Conservation (phyloP, 2,329 filamentous ascomycete genomes). For the Apiospora marii region DNA sequence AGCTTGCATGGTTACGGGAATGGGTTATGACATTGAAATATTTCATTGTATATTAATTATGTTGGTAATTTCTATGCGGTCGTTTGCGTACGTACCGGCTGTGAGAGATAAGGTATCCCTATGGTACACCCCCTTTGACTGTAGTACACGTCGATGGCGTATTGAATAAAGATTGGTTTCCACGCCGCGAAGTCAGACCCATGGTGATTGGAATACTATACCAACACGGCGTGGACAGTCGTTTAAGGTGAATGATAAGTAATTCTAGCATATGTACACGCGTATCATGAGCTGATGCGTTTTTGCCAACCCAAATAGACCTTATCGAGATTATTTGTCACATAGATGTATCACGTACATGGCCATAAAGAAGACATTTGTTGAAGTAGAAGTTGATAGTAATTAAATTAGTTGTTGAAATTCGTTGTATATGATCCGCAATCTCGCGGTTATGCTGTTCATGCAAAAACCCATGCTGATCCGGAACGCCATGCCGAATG, state of each 20-base stretch:
- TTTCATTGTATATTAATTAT: background rate
- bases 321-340: background rate
- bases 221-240: too few relatives aligned
- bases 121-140: background rate
- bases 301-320: background rate
- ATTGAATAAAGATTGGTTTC: background rate
- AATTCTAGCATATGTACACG: too few relatives aligned
- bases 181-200: background rate
- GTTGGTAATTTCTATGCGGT: background rate
- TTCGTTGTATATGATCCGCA: background rate
- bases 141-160: background rate
- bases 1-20: background rate
- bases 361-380: background rate
- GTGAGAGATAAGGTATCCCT: background rate
- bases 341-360: background rate
- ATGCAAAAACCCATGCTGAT: slow-evolving; percentile 12
- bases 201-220: too few relatives aligned
- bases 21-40: background rate
- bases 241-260: too few relatives aligned
- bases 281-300: background rate
- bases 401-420: background rate
- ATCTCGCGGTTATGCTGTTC: background rate
- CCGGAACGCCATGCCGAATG: slow-evolving; percentile 15
- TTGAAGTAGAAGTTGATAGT: background rate
- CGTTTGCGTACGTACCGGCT: background rate